phyloP scores from a whole-genome alignment of 352 stramenopile genomes.

The Pythium scleroteichum region DNA sequence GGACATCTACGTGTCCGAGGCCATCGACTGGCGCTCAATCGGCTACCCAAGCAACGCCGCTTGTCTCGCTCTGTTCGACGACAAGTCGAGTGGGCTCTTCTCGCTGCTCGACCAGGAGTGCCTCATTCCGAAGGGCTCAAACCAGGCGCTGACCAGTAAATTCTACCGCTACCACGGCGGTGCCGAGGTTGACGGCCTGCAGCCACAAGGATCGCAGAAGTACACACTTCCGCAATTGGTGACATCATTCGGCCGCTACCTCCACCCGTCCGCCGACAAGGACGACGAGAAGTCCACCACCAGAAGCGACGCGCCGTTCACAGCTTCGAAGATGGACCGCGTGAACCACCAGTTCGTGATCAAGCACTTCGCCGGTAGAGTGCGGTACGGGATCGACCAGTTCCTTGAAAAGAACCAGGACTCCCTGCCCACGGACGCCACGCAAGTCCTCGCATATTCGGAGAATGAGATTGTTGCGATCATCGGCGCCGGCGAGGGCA shows the following conservation, averaged over 20 bases:
- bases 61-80: constrained; percentile 82
- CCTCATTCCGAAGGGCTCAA: constrained; percentile 80
- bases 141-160: constrained; percentile 78
- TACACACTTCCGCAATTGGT: constrained; percentile 59
- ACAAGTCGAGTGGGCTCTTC: constrained; percentile 78
- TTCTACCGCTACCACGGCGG: constrained; percentile 77
- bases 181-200: constrained; percentile 30
- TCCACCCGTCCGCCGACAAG: constrained; percentile 39
- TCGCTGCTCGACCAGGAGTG: constrained; percentile 85
- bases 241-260: constrained; percentile 68
- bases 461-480: constrained; percentile 65
- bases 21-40: constrained; percentile 86
- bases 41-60: constrained; percentile 77
- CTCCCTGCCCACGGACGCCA: constrained; percentile 64
- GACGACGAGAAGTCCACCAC: constrained; percentile 34
- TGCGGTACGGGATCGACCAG: constrained; percentile 77
- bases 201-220: constrained; percentile 45
- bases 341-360: constrained; percentile 84
- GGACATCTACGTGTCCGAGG: constrained; percentile 78
- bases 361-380: constrained; percentile 76
- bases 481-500: constrained; percentile 54
- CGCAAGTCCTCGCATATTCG: constrained; percentile 49
- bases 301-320: constrained; percentile 57
- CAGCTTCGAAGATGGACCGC: constrained; percentile 79
- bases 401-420: constrained; percentile 90